Evolutionary conservation across 768 basidiomycete species (phyloP), one percentile per base, ranked within the genome.

Genomic region (Cyclocybe aegerita): DNA sequence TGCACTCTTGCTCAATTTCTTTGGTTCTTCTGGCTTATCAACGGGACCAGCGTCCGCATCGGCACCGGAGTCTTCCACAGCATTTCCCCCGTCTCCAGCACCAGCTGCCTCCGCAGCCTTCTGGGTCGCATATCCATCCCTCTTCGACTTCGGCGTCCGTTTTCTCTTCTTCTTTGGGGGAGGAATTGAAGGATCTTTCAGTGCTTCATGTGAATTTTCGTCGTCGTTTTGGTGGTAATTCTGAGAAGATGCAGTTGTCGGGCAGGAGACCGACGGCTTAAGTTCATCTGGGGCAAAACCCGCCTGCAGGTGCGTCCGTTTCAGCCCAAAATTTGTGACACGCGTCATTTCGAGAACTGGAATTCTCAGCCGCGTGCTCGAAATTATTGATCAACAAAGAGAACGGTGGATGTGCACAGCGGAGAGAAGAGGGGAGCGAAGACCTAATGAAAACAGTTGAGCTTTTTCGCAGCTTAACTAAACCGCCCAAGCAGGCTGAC

Each of bases 241-340:
- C 49, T 48, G 7, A 58, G 58, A 8, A 46, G 29, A 32, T 55
- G 42, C 29, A 49, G 55, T 39, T 63, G 57, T 12, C 56, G 50
- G 10, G 48, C 7, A 35, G 50, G 14, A 48, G 43, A 16, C 23
- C 31, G 9, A 14, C 12, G 16, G 17, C 32, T 29, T 30, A 45
- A 15, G 29, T 43, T 48, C 48, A 12, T 60, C 57, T 7, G 58
- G 51, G 15, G 64, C 58, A 55, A 86, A 80, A 0, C 80, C 82
- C 10, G 88, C 85, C 53, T 90, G 74, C 10, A 90, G 55, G 60
- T 88, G 82, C 4, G 82, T 85, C 43, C 89, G 72, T 63, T 91
- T 92, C 46, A 78, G 76, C n/a, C 83, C 85, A 64, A 90, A 77
- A 57, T 81, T 83, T 7, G 90, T 89, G 49, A 83, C 70, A 38